A percentile compares a stretch with the other conserved stretches of the same genome.
Conservation (phyloP, 2,329 filamentous ascomycete species). For the Cercospora sp. region DNA sequence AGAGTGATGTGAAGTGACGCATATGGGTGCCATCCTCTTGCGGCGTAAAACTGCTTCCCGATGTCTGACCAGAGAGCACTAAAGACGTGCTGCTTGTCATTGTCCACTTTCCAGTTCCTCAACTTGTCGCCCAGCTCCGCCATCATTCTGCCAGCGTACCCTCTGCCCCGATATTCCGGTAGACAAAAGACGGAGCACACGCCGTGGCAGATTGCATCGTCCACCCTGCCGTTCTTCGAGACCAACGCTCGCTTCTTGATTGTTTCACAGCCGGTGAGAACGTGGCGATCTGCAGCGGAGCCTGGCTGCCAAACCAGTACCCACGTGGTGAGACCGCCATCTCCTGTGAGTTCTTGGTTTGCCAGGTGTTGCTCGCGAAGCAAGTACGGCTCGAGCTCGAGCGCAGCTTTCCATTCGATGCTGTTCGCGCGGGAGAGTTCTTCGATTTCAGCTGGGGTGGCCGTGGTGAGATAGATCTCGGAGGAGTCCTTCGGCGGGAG, state of each 20-base stretch:
- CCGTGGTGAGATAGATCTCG: conserved; percentile 55
- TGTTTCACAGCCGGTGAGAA: conserved; percentile 62
- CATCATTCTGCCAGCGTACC: conserved; percentile 79
- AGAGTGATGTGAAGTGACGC: conserved; percentile 72
- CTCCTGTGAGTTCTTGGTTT: conserved; percentile 53
- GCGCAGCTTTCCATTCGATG: conserved; percentile 58
- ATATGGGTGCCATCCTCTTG: conserved; percentile 74
- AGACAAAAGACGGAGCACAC: conserved; percentile 77
- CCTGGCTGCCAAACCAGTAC: conserved; percentile 54
- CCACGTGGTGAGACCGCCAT: conserved; percentile 61
- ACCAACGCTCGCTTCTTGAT: conserved; percentile 52
- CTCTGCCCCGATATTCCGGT: conserved; percentile 64
- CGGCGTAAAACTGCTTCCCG: conserved; percentile 77
- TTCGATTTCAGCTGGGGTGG: conserved; percentile 56
- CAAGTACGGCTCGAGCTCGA: conserved; percentile 58
- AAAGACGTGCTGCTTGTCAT: conserved; percentile 57
- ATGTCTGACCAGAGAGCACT: conserved; percentile 86
- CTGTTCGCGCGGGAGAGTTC: conserved; percentile 57
- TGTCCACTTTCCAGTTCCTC: conserved; percentile 54
- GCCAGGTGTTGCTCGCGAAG: conserved; percentile 57
- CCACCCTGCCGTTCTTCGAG: conserved; percentile 47
- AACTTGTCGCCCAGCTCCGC: conserved; percentile 61
- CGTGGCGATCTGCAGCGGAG: conserved; percentile 37
- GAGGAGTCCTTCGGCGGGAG: conserved; percentile 54
- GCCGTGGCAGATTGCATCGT: conserved; percentile 67